phyloP scores from a whole-genome alignment of 768 basidiomycete species.

The Rhodosporidiobolus odoratus region DNA sequence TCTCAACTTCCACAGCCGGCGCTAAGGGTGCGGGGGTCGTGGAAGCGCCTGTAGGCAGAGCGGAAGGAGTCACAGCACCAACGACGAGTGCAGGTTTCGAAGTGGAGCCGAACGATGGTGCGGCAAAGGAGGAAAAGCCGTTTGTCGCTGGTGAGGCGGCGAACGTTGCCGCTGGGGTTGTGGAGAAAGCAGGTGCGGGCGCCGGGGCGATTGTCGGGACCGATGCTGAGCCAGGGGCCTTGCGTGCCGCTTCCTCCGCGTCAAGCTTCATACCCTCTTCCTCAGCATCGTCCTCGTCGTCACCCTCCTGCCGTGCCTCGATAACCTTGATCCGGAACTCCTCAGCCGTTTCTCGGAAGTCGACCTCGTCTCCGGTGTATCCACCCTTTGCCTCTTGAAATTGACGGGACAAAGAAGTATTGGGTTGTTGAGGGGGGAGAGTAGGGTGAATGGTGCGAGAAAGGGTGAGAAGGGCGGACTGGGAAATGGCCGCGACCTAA shows the following conservation, averaged over 20 bases:
- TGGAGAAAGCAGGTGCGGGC: neutral
- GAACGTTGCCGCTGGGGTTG: neutral
- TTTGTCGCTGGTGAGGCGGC: neutral
- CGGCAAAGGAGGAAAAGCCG: constrained; percentile 22
- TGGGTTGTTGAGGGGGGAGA: constrained; percentile 20
- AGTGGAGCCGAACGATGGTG: constrained; percentile 19
- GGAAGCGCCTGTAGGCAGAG: neutral
- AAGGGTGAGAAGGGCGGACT: neutral
- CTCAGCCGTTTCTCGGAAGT: constrained; percentile 3
- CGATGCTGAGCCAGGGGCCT: too few relatives aligned
- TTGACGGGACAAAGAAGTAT: neutral
- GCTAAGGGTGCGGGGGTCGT: neutral
- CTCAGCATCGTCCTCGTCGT: constrained; percentile 2
- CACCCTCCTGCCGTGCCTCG: neutral
- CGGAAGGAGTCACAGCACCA: neutral
- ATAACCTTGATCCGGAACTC: constrained; percentile 15
- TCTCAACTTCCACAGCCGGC: neutral
- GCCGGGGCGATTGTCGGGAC: too few relatives aligned
- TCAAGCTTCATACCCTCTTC: neutral
- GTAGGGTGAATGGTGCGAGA: neutral
- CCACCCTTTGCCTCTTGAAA: constrained; percentile 6
- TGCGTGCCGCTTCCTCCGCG: neutral
- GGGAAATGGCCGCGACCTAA: neutral
- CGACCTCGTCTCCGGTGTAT: constrained; percentile 15
- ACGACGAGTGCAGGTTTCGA: neutral